phyloP scores from a whole-genome alignment of 306 rosid genomes.

The Cucurbita ficifolia region DNA sequence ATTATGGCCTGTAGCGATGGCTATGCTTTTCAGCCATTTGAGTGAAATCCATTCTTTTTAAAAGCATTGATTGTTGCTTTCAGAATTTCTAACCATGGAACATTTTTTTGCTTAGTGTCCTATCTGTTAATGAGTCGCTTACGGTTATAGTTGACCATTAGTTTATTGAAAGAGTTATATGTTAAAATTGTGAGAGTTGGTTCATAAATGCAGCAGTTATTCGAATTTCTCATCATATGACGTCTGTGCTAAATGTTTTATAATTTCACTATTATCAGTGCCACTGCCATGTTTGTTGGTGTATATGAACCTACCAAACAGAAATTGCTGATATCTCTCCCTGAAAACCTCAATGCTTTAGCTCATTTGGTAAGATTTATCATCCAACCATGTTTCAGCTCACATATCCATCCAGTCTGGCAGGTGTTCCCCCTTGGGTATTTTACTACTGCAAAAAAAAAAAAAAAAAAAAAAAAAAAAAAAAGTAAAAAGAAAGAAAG shows the following conservation, averaged over 20 bases:
- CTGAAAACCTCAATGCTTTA: conserved; percentile 54
- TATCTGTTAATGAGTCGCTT: neutral
- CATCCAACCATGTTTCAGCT: conserved; percentile 7
- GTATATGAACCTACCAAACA: conserved; percentile 73
- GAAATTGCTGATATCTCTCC: conserved; percentile 38
- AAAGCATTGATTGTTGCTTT: neutral
- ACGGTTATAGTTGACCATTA: neutral
- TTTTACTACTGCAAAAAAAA: too few species aligned
- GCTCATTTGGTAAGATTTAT: conserved; percentile 54
- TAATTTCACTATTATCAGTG: conserved; percentile 27
- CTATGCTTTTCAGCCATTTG: neutral
- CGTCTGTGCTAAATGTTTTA: conserved; percentile 8
- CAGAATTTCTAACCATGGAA: neutral
- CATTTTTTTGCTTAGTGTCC: neutral
- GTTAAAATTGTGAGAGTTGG: neutral
- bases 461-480: too few species aligned
- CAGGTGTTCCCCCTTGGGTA: neutral
- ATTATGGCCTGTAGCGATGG: neutral
- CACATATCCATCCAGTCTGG: neutral
- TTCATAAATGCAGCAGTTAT: neutral
- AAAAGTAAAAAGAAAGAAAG: neutral
- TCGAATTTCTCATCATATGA: neutral
- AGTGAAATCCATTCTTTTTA: neutral
- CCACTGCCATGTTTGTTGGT: conserved; percentile 71
- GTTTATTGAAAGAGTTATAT: neutral